Conservation (phyloP, 805 yeast species). For the Ogataea ganodermae region DNA sequence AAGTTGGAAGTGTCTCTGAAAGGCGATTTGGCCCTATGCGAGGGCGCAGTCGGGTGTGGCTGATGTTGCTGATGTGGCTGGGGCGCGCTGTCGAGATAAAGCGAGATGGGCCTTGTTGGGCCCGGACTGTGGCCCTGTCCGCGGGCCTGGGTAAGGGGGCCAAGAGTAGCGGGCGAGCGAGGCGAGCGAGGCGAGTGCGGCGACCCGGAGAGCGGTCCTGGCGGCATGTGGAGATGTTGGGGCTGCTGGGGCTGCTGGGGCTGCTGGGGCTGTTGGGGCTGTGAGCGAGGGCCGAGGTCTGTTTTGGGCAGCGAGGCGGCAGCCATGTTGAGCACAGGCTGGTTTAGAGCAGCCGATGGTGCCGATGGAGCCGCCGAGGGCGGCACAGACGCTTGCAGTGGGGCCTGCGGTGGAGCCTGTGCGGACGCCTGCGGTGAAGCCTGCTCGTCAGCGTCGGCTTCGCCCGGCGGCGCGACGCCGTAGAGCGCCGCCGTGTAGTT, state of each 20-base stretch:
- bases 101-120: constrained; percentile 16
- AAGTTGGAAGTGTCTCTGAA: constrained; percentile 35
- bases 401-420: too few relatives aligned
- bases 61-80: constrained; percentile 1
- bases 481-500: constrained; percentile 35
- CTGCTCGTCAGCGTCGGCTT: background rate
- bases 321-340: constrained; percentile 21
- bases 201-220: background rate
- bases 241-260: background rate
- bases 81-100: constrained; percentile 10
- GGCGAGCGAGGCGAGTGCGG: background rate
- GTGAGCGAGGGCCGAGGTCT: background rate
- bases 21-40: constrained; percentile 30
- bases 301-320: constrained; percentile 12
- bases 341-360: constrained; percentile 9
- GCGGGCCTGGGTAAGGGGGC: background rate
- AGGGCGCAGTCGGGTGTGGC: constrained; percentile 14
- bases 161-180: background rate
- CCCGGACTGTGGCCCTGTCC: background rate
- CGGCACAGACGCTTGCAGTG: constrained; percentile 1
- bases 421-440: background rate
- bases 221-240: background rate
- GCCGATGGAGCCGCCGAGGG: background rate
- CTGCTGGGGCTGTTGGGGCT: background rate
- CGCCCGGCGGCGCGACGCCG: constrained; percentile 24